Evolutionary conservation across 768 basidiomycete genomes (phyloP).

Genomic region (Daedaleopsis nitida): DNA sequence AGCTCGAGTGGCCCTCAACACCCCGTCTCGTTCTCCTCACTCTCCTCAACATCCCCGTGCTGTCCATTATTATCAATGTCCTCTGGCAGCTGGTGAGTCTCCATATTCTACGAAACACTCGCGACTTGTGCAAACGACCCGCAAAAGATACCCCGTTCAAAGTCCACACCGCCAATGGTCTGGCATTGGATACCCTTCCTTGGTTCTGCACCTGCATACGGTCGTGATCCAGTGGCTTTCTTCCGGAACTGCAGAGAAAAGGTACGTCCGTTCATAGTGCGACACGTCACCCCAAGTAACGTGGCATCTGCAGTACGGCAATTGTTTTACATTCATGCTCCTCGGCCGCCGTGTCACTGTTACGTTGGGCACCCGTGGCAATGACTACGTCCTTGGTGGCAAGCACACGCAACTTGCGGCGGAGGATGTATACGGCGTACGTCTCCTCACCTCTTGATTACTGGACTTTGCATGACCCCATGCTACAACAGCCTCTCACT

Average conservation of each 20-base stretch:
- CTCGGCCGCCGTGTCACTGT: constrained; percentile 91
- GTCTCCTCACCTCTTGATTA: constrained; percentile 2
- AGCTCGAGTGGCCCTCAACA: constrained; percentile 28
- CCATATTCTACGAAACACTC: not conserved
- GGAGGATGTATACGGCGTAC: constrained; percentile 96
- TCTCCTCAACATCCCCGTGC: constrained; percentile 66
- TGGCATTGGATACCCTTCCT: constrained; percentile 92
- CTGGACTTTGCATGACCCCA: not conserved
- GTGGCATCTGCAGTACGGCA: constrained; percentile 68
- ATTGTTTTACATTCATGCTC: constrained; percentile 95
- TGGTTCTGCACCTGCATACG: constrained; percentile 88
- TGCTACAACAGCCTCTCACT: constrained; percentile 68
- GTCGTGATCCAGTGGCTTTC: constrained; percentile 91
- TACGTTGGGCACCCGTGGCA: constrained; percentile 87
- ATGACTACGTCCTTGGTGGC: constrained; percentile 92
- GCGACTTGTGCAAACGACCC: not conserved
- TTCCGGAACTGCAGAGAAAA: constrained; percentile 78
- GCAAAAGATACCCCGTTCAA: constrained; percentile 66
- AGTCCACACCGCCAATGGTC: constrained; percentile 82
- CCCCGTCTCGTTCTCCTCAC: constrained; percentile 37
- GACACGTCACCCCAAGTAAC: not conserved
- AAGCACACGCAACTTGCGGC: constrained; percentile 91
- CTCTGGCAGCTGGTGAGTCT: constrained; percentile 69
- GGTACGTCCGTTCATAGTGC: constrained; percentile 42
- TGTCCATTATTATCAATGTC: constrained; percentile 73